phyloP scores from a whole-genome alignment of 345 rosid genomes.

The Acer negundo region DNA sequence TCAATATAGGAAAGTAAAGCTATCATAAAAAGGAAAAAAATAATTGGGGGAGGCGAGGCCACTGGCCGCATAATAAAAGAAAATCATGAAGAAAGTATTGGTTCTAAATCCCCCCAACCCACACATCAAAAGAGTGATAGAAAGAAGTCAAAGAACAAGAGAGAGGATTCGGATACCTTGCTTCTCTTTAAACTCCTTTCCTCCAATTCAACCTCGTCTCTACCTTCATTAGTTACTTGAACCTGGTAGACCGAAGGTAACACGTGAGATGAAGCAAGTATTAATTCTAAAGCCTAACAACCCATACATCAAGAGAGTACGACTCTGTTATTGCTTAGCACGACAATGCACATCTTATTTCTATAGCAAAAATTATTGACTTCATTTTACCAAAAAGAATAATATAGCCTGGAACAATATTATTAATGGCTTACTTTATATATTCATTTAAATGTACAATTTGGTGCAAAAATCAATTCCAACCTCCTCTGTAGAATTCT shows the following conservation, averaged over 20 bases:
- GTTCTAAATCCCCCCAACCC: neutral
- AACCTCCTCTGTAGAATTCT: conserved; percentile 39
- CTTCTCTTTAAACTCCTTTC: conserved; percentile 41
- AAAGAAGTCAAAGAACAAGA: neutral
- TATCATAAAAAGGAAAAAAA: neutral
- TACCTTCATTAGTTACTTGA: conserved; percentile 35
- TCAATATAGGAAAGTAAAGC: neutral
- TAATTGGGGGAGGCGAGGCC: neutral
- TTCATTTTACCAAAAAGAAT: neutral
- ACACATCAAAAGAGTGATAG: neutral
- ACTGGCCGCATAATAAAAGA: neutral
- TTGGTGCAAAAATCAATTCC: neutral
- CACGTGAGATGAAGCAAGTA: neutral
- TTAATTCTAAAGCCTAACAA: neutral
- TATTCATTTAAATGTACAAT: neutral
- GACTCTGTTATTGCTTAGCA: neutral
- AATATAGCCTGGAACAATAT: neutral
- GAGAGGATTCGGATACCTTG: conserved; percentile 42
- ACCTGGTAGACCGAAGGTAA: conserved; percentile 13
- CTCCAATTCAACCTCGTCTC: conserved; percentile 29
- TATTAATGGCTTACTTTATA: neutral
- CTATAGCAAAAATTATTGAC: neutral
- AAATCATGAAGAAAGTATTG: neutral
- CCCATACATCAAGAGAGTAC: neutral
- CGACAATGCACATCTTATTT: neutral